Percentiles rank a stretch among this genome's conserved stretches.
Evolutionary conservation across 441 rosid species (phyloP).

Genomic region (Codiaeum variegatum): DNA sequence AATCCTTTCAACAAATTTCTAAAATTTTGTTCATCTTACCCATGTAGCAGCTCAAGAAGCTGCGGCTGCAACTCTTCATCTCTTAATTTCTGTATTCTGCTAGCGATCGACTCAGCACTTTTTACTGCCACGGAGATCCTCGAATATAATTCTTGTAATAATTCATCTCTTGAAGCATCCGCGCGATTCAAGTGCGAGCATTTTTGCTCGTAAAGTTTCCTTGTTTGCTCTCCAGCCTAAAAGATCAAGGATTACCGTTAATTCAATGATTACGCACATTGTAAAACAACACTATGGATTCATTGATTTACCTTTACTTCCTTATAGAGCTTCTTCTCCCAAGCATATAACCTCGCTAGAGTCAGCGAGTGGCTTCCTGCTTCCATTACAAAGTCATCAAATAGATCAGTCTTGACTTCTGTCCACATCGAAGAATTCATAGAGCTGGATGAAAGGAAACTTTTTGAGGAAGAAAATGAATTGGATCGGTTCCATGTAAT

Average conservation of each 20-base stretch:
- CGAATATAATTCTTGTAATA: slow-evolving; percentile 34
- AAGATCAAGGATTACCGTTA: slow-evolving; percentile 1
- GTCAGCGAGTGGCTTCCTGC: slow-evolving; percentile 55
- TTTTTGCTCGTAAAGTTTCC: slow-evolving; percentile 39
- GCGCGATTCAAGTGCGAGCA: slow-evolving; percentile 28
- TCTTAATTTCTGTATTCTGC: slow-evolving; percentile 45
- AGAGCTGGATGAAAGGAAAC: slow-evolving; percentile 37
- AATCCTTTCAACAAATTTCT: neutral
- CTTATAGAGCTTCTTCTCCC: slow-evolving; percentile 63
- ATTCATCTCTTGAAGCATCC: slow-evolving; percentile 20
- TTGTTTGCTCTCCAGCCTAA: slow-evolving; percentile 46
- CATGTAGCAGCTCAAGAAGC: slow-evolving; percentile 49
- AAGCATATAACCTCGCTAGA: slow-evolving; percentile 47
- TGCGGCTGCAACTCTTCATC: slow-evolving; percentile 66
- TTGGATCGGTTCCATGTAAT: slow-evolving; percentile 35
- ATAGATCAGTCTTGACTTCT: slow-evolving; percentile 29
- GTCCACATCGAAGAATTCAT: slow-evolving; percentile 32
- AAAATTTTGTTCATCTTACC: slow-evolving; percentile 37
- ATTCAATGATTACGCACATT: neutral
- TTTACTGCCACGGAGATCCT: slow-evolving; percentile 43
- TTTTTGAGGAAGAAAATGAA: slow-evolving; percentile 37
- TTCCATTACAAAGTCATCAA: slow-evolving; percentile 43
- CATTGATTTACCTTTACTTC: slow-evolving; percentile 53
- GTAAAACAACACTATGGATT: neutral
- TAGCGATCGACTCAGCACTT: slow-evolving; percentile 45